A percentile compares a stretch with the other conserved stretches of the same genome.
These are phyloP conservation scores for Termitomyces sp. DNA, from an alignment of 768 basidiomycete genomes.

Conservation along the genomic window DNA sequence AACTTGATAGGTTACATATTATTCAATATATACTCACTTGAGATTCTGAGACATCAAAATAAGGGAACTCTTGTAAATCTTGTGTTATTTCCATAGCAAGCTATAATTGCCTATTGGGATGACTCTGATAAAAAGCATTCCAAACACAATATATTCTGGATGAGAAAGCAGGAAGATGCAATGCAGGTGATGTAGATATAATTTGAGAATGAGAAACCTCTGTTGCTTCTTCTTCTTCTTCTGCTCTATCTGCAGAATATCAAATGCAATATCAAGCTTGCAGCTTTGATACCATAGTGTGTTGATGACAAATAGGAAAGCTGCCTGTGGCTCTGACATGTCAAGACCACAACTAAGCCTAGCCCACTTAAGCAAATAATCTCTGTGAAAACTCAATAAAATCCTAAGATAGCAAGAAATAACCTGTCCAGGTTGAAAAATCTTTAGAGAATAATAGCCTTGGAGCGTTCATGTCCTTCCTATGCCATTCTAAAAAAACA, in stretches of 20 bases:
- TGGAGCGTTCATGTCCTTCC: no score
- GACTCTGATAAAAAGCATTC: neutral
- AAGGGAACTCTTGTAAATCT: neutral
- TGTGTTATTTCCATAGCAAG: neutral
- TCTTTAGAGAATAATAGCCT: no score
- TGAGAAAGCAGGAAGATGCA: neutral
- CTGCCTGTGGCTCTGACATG: neutral
- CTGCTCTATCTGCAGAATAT: neutral
- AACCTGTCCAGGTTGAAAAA: no score
- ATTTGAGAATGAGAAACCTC: neutral
- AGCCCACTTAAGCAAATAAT: neutral
- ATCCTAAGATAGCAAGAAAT: no score
- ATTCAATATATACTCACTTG: neutral
- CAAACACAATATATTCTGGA: neutral
- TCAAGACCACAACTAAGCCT: neutral
- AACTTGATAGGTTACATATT: neutral
- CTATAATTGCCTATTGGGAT: neutral
- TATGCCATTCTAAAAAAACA: no score
- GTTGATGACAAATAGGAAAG: neutral
- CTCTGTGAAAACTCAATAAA: no score
- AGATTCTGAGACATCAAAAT: neutral
- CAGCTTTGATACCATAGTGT: neutral
- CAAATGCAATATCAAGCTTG: neutral
- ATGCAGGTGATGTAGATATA: neutral
- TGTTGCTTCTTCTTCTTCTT: neutral